A percentile compares a stretch with the other conserved stretches of the same genome.
Conservation (phyloP, 495 filamentous ascomycete species). For the Daldinia caldariorum region DNA sequence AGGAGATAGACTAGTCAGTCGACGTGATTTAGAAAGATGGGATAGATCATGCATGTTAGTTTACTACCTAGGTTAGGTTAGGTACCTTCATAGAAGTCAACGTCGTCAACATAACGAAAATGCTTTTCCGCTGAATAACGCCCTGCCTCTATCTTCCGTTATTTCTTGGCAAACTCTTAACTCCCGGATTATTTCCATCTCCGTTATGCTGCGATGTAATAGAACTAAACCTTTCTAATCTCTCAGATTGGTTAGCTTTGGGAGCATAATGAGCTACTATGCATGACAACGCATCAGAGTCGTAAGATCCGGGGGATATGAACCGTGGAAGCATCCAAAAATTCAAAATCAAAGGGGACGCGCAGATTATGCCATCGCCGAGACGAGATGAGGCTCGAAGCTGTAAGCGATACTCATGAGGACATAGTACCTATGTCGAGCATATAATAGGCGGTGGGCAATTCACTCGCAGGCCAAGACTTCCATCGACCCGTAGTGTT, state of each 20-base stretch:
- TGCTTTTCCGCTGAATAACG: not conserved
- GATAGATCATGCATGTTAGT: not conserved
- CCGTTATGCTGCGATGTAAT: not conserved
- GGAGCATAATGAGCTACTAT: not conserved
- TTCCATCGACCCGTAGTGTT: not conserved
- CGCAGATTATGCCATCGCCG: not conserved
- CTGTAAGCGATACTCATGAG: not conserved
- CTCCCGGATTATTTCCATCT: slow-evolving; percentile 2
- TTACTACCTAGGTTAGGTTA: too few relatives aligned
- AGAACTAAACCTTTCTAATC: not conserved
- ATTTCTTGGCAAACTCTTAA: not conserved
- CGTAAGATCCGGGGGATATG: slow-evolving; percentile 8
- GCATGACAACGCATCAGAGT: not conserved
- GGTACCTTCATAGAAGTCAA: not conserved
- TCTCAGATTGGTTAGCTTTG: not conserved
- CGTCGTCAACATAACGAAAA: not conserved
- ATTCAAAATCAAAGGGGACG: not conserved
- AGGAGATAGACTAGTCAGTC: not conserved
- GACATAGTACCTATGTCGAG: not conserved
- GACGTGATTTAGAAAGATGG: not conserved
- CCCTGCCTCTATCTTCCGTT: not conserved
- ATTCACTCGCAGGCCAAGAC: not conserved
- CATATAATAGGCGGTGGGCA: not conserved
- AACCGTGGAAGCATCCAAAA: not conserved
- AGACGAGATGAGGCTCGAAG: not conserved